Percentiles rank a stretch among this genome's conserved stretches.
phyloP scores from a whole-genome alignment of 163 green algal species.

The Trebouxiophyceae sp. region DNA sequence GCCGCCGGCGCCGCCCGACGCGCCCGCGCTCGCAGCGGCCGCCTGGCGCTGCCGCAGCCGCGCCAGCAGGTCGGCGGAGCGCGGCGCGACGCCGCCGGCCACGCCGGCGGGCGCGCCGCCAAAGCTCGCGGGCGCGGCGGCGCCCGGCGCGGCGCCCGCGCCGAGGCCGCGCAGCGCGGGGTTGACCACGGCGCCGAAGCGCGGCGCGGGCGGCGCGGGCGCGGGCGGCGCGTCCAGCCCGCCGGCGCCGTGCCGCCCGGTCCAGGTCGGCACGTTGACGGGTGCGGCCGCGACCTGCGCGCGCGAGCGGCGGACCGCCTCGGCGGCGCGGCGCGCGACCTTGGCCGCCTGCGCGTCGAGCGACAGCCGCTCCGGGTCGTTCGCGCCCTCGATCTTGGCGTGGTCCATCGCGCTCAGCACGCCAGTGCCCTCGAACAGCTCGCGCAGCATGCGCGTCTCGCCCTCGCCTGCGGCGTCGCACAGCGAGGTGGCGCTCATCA shows the following conservation, averaged over 20 bases:
- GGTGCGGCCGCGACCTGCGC: neutral
- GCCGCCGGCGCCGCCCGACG: neutral
- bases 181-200: conserved; percentile 36
- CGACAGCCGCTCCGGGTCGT: conserved; percentile 46
- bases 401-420: conserved; percentile 69
- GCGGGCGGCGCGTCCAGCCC: conserved; percentile 12
- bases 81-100: conserved; percentile 13
- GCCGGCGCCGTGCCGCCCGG: conserved; percentile 37
- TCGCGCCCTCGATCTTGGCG: conserved; percentile 63
- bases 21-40: no score
- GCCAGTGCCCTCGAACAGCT: conserved; percentile 72
- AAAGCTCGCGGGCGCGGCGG: neutral
- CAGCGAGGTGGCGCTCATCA: no score
- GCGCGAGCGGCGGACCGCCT: conserved; percentile 59
- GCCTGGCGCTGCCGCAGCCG: conserved; percentile 25
- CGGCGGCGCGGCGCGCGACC: conserved; percentile 62
- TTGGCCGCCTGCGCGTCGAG: conserved; percentile 55
- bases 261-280: conserved; percentile 87
- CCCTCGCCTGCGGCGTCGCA: conserved; percentile 16
- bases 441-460: conserved; percentile 42
- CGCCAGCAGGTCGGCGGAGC: conserved; percentile 35
- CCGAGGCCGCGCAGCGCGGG: neutral
- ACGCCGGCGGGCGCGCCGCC: conserved; percentile 3
- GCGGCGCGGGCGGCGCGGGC: neutral
- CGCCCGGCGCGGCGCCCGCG: no score